Conservation (phyloP, 2,329 filamentous ascomycete species). For the Colletotrichum nymphaeae region DNA sequence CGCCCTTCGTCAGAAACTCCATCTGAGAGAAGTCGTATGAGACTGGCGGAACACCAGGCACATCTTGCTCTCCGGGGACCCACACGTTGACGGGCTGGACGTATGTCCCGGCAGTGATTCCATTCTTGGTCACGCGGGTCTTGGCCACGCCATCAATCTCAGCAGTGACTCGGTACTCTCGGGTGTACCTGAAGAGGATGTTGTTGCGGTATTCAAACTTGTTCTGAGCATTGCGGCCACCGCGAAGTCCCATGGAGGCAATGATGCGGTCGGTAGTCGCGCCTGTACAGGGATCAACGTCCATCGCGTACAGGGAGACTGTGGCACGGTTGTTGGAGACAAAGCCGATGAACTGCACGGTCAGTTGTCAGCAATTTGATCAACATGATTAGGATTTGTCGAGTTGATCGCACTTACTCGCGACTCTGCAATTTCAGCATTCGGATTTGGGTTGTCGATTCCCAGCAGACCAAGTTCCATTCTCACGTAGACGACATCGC, state of each 20-base stretch:
- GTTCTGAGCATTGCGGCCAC: slow-evolving; percentile 47
- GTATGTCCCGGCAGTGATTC: slow-evolving; percentile 48
- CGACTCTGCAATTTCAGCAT: slow-evolving; percentile 49
- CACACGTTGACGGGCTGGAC: slow-evolving; percentile 49
- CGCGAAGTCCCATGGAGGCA: slow-evolving; percentile 44
- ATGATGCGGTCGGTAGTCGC: slow-evolving; percentile 47
- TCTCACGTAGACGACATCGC: slow-evolving; percentile 47
- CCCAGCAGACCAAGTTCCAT: slow-evolving; percentile 49
- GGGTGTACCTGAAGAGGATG: slow-evolving; percentile 45
- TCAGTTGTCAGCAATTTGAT: background rate
- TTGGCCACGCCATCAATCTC: slow-evolving; percentile 47
- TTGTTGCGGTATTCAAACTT: slow-evolving; percentile 50
- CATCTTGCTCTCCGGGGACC: slow-evolving; percentile 50
- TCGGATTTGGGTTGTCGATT: slow-evolving; percentile 47
- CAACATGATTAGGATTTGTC: no score
- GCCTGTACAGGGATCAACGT: slow-evolving; percentile 51
- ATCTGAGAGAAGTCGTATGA: slow-evolving; percentile 49
- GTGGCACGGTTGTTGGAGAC: slow-evolving; percentile 47
- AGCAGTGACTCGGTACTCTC: slow-evolving; percentile 48
- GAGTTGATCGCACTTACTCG: slow-evolving; percentile 40
- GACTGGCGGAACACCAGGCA: slow-evolving; percentile 47
- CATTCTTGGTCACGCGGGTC: slow-evolving; percentile 47
- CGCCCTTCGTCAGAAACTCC: slow-evolving; percentile 47
- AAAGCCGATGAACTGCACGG: slow-evolving; percentile 45
- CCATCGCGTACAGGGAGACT: slow-evolving; percentile 48